phyloP scores from a whole-genome alignment of 2,329 filamentous ascomycete genomes.

The Nemania sp. region DNA sequence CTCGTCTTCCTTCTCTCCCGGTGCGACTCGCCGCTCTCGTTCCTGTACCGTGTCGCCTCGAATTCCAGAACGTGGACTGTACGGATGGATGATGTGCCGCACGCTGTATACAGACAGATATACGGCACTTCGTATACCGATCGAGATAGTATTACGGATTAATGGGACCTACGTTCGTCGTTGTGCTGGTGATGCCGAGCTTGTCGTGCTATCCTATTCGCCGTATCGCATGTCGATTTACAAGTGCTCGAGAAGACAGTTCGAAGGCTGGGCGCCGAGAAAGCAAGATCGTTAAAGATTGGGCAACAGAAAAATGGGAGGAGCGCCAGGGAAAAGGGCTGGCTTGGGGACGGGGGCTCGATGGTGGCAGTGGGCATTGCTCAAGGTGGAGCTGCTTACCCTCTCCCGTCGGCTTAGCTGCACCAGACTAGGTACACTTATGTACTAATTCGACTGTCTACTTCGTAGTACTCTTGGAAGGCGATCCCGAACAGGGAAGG shows the following conservation, averaged over 20 bases:
- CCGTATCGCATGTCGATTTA: constrained; percentile 24
- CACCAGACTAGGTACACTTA: too few relatives aligned
- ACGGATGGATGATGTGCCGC: too few relatives aligned
- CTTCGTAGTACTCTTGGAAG: too few relatives aligned
- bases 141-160: neutral
- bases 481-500: too few relatives aligned
- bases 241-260: constrained; percentile 35
- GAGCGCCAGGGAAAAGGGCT: constrained; percentile 20
- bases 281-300: constrained; percentile 37
- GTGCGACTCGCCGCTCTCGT: neutral
- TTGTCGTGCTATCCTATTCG: constrained; percentile 4
- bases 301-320: constrained; percentile 24
- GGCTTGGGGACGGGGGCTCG: constrained; percentile 17
- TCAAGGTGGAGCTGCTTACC: constrained; percentile 19
- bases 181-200: neutral
- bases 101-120: too few relatives aligned
- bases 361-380: constrained; percentile 9
- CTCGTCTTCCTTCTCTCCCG: neutral
- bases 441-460: too few relatives aligned
- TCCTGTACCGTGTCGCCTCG: neutral
- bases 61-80: neutral
- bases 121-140: neutral
- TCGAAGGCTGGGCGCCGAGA: constrained; percentile 49
- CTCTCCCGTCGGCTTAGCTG: neutral
- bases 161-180: neutral